Base-by-base conservation (phyloP, 2,329 filamentous ascomycete species). In the Raffaelea ambrosiae region DNA sequence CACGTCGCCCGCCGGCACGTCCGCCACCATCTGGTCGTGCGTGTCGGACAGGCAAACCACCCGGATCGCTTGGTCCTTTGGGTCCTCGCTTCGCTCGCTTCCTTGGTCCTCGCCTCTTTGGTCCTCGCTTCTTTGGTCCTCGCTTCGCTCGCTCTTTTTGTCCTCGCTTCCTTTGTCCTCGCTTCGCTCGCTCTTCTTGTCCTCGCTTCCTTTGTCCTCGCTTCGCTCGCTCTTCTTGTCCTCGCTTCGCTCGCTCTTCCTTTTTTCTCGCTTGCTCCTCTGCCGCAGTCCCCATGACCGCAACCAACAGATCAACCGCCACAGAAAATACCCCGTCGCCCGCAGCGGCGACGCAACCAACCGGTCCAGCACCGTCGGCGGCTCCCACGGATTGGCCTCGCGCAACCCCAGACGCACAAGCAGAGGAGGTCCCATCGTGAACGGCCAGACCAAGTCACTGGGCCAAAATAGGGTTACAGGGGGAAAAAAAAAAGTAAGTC, bases 31-130 rank as follows among this genome's bases (percentile, higher is more conserved):
- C 39, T 76, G 72, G 51, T 79, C 80, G 67, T 96, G 91, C 0
- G 91, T 96, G 66, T 96, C 91, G 10, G 88, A 91, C 54, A 96
- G 80, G 66, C 88, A 95, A 53, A 96, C 86, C 22, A 96, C 75
- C 51, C 82, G 81, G 59, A 96, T 78, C 7, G 77, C 67, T 1
- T 68, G 70, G 48, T 38, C 3, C 40, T 21, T 14, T 9, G n/a
- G n/a, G n/a, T n/a, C n/a, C n/a, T n/a, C n/a, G n/a, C n/a, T n/a
- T n/a, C n/a, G n/a, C n/a, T n/a, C n/a, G n/a, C n/a, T n/a, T n/a
- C n/a, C n/a, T n/a, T n/a, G n/a, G n/a, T n/a, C n/a, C n/a, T n/a
- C n/a, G n/a, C n/a, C n/a, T n/a, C n/a, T n/a, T n/a, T n/a, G n/a
- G n/a, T n/a, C n/a, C n/a, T n/a, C n/a, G n/a, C n/a, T n/a, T n/a